Evolutionary conservation across 768 basidiomycete species (phyloP), one percentile per base, ranked within the genome.

Genomic region (Coprinellus micaceus): DNA sequence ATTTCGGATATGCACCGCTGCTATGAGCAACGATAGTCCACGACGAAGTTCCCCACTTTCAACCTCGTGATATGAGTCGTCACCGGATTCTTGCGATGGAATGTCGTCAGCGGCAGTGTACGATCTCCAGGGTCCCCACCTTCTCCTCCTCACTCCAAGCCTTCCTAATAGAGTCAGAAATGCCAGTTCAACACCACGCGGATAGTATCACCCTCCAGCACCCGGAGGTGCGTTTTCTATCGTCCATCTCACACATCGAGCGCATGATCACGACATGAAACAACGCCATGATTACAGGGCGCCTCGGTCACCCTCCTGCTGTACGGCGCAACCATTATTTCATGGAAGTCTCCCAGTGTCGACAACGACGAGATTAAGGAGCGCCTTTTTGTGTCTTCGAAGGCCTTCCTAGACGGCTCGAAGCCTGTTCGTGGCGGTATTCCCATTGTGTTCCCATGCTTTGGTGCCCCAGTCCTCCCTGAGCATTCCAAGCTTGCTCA

Each of bases 321-420:
- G 28, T 96, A 89, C 63, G 94, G 94, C 5, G 94, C 94, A 0
- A 91, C 91, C 0, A 78, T 98, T 17, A 81, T 86, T 41, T 95
- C 94, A 0, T 98, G 94, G 94, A 89, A 85, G 68, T 73, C 82
- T 5, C 69, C 74, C 3, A 76, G 77, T 30, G 62, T 60, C 37
- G 57, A 63, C 21, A 60, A 69, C 48, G 61, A 71, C 6, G 65
- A 67, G 19, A 74, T 80, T 0, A 64, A 71, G 37, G 94, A 96
- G 66, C 77, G 89, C 11, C 74, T 97, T 25, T 98, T 95, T 63
- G 75, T 96, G 4, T 93, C 91, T 10, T 79, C 80, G 11, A 93
- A 90, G 67, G 86, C 95, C 1, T 72, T 76, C 7, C 73, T 94
- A 1, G 92, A 96, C 63, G 91, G 90, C 1, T 82, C 83, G 36